Evolutionary conservation across 2,329 filamentous ascomycete species (phyloP).

Genomic region (Onygena corvina): DNA sequence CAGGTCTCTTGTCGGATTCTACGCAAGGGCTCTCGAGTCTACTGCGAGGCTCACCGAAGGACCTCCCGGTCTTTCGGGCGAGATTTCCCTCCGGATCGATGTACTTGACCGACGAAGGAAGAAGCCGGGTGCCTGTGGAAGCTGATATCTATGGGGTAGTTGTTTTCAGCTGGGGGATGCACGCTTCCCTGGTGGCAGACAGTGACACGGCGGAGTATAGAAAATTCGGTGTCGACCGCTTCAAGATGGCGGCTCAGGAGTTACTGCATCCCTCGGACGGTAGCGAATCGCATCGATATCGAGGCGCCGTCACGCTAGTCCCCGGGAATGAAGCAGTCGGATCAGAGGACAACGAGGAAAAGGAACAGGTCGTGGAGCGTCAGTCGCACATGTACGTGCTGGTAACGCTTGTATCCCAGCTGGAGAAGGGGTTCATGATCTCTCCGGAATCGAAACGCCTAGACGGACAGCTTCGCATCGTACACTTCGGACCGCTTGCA

Average conservation of each 20-base stretch:
- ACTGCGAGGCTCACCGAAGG: slow-evolving; percentile 43
- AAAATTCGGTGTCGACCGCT: slow-evolving; percentile 62
- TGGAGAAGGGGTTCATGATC: slow-evolving; percentile 72
- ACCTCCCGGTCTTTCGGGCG: slow-evolving; percentile 52
- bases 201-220: slow-evolving; percentile 77
- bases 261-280: slow-evolving; percentile 51
- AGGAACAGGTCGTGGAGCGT: slow-evolving; percentile 23
- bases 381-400: slow-evolving; percentile 63
- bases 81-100: slow-evolving; percentile 48
- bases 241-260: slow-evolving; percentile 71
- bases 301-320: slow-evolving; percentile 40
- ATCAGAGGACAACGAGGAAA: slow-evolving; percentile 12
- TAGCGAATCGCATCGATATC: slow-evolving; percentile 44
- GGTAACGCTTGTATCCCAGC: slow-evolving; percentile 61
- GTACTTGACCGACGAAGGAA: slow-evolving; percentile 33
- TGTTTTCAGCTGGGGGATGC: slow-evolving; percentile 81
- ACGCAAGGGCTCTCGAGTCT: slow-evolving; percentile 45
- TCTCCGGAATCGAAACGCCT: slow-evolving; percentile 60
- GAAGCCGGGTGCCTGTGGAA: slow-evolving; percentile 30
- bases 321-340: slow-evolving; percentile 18
- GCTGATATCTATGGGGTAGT: slow-evolving; percentile 55
- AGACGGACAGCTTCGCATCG: slow-evolving; percentile 56
- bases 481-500: slow-evolving; percentile 59
- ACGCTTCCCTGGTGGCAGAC: slow-evolving; percentile 78
- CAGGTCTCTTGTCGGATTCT: slow-evolving; percentile 22